Base-by-base conservation (phyloP, 805 yeast genomes). In the Starmerella vitae region DNA sequence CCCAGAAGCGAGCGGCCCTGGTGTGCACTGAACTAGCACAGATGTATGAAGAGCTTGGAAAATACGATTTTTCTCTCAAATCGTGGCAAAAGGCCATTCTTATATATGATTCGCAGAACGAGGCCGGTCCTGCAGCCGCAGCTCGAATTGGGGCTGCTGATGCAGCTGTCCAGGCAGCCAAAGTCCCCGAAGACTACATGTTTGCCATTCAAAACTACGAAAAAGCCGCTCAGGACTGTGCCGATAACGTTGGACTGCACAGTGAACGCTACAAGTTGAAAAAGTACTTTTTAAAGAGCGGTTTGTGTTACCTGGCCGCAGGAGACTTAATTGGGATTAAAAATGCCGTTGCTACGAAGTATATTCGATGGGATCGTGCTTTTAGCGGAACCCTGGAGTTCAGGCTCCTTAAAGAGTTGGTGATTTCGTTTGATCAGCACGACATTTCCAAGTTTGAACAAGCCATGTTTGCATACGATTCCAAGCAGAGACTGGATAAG, bases 391-490 rank as follows among this genome's bases (percentile, higher is more conserved):
- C 47, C 14, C 28, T 36, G 20, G 49, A 47, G 42, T 41, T 29
- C 38, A 22, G 31, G 18, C 36, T 36, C 17, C 37, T 49, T 17
- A 33, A 27, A 10, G 41, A 38, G 28, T 32, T 50, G 34, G 27
- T 38, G 15, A 24, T 32, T 15, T 46, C 53, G 1, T 24, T 44
- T 1, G 35, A 33, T 3, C 40, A 40, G 4, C 31, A 36, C 29
- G 43, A 47, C 33, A 41, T 44, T 30, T 20, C 37, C n/a, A 30
- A 30, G 30, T 47, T 50, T 32, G 51, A 46, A 32, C 44, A 39
- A 15, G 44, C 49, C 13, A 26, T 50, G 36, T 50, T 35, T 33
- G 25, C 33, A 12, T 47, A 45, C 38, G 52, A 50, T 34, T 30
- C 32, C 29, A 36, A 37, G 28, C 28, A 43, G 21, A 48, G 47